Conservation (phyloP, 139 green algal species). For the Trebouxia sp. region DNA sequence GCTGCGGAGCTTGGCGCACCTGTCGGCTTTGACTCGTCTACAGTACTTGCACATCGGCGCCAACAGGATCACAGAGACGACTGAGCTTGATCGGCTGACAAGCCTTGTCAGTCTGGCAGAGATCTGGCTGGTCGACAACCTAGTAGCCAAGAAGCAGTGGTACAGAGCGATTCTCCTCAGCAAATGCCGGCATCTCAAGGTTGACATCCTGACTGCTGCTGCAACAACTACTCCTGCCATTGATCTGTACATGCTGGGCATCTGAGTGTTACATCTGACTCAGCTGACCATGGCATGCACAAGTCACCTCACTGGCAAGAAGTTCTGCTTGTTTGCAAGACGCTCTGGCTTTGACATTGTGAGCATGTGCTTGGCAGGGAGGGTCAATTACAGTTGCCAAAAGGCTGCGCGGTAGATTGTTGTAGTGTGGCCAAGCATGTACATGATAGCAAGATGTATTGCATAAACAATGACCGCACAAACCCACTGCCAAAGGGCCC, state of each 20-base stretch:
- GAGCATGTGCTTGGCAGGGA: too few relatives aligned
- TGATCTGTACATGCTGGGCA: background rate
- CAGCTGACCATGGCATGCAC: too few relatives aligned
- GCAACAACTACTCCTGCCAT: too few relatives aligned
- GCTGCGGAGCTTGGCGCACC: constrained; percentile 51
- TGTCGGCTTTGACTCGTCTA: constrained; percentile 32
- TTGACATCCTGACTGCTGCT: background rate
- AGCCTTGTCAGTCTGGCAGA: constrained; percentile 53
- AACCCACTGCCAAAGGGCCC: too few relatives aligned
- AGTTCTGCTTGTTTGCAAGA: background rate
- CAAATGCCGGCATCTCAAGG: constrained; percentile 32
- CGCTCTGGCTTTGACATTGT: background rate
- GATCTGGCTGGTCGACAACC: constrained; percentile 63
- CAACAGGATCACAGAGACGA: constrained; percentile 65
- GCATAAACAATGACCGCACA: too few relatives aligned
- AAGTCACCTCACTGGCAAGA: background rate
- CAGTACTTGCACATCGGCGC: constrained; percentile 54
- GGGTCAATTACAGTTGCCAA: too few relatives aligned
- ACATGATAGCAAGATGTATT: too few relatives aligned
- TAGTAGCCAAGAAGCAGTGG: constrained; percentile 57
- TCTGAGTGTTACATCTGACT: background rate
- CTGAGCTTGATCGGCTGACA: constrained; percentile 56
- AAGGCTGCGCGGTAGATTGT: too few relatives aligned
- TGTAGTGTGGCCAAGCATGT: too few relatives aligned
- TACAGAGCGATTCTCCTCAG: constrained; percentile 55